Evolutionary conservation across 768 basidiomycete species (phyloP), one percentile per base, ranked within the genome.

Genomic region (Rhodotorula sphaerocarpa): DNA sequence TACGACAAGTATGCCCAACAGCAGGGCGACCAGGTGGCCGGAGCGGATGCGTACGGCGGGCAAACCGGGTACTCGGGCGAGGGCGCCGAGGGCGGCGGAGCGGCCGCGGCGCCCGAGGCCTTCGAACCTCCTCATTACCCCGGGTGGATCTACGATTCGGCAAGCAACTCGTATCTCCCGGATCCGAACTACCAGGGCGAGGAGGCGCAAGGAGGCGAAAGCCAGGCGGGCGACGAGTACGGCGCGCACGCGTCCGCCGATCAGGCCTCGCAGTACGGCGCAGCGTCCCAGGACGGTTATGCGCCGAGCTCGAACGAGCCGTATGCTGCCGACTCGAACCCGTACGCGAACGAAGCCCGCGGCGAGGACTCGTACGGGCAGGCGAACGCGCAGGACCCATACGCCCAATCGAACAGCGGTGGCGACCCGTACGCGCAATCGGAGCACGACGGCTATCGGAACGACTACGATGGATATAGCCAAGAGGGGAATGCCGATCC

Each of bases 121-220:
- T 57, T 45, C 39, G 66, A 67, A 15, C 42, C 51, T 2, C 66
- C 61, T 6, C 45, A 55, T 55, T 67, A 67, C 47, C 66, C 66
- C 10, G 66, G 66, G 45, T 67, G 52, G 59, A 23, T 63, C 36
- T 27, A 30, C 31, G 39, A 44, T n/a, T 14, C 50, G 4, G n/a
- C n/a, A n/a, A 27, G 46, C 42, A 53, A 59, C 41, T 51, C 50
- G 20, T 57, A 52, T n/a, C 23, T 15, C 36, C 43, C 45, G 36
- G 42, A 42, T 18, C 27, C 55, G 23, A 36, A 55, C 43, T 55
- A 44, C n/a, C 34, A 31, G 3, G 31, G 33, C 34, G 55, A n/a
- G n/a, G n/a, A n/a, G n/a, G n/a, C n/a, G 34, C 6, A 33, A 48
- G 28, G 23, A 30, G 28, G 47, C 47, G 7, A 23, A n/a, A 5